Conservation (phyloP, 495 filamentous ascomycete genomes). For the Aspergillus taichungensis region DNA sequence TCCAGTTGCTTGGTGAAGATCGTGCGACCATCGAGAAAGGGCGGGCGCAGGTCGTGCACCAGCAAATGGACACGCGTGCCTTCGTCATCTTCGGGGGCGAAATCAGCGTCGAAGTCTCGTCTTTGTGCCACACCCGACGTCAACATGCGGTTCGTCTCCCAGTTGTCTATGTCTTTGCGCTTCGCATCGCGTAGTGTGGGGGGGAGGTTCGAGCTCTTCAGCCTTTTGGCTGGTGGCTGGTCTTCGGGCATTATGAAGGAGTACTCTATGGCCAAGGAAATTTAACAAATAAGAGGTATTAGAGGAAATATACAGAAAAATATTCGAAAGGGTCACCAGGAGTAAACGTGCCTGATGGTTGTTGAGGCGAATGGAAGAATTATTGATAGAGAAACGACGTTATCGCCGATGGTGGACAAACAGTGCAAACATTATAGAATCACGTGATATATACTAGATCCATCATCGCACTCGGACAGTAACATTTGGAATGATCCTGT, state of each 20-base stretch:
- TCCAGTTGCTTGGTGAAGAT: conserved; percentile 98
- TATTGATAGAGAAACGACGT: no score
- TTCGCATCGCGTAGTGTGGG: conserved; percentile 45
- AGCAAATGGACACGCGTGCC: conserved; percentile 83
- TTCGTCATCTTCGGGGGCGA: conserved; percentile 87
- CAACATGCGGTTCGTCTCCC: conserved; percentile 98
- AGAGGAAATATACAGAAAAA: no score
- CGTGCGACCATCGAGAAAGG: conserved; percentile 88
- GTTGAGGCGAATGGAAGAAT: no score
- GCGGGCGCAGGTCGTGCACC: conserved; percentile 88
- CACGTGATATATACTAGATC: no score
- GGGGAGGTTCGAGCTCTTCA: conserved; percentile 33
- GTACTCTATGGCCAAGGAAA: no score
- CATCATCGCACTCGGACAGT: no score
- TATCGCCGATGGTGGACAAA: no score
- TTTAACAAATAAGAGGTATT: no score
- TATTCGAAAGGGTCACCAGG: no score
- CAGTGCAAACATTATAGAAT: no score
- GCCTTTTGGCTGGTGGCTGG: conserved; percentile 36
- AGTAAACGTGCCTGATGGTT: no score
- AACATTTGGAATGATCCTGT: no score
- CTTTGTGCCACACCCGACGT: conserved; percentile 92
- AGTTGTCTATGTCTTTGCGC: conserved; percentile 91
- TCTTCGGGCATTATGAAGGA: conserved; percentile 28
- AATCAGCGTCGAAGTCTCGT: conserved; percentile 68